These are phyloP conservation scores for Cryphonectria naterciae DNA, from an alignment of 2,329 filamentous ascomycete species.

Conservation along the genomic window DNA sequence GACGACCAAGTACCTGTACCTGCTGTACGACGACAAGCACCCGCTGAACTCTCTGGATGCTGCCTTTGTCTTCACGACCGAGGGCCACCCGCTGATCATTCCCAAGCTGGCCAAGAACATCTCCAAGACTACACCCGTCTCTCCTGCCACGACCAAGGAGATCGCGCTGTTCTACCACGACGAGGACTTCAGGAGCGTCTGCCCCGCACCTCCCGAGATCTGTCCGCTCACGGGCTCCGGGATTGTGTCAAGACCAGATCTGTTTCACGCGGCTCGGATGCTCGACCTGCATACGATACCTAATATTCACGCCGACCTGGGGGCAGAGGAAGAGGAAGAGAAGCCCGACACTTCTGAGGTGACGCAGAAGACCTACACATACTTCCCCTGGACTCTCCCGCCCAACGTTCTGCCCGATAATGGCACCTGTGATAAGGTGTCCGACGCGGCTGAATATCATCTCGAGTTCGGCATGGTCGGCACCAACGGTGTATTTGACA, in stretches of 20 bases:
- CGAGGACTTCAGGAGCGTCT: conserved; percentile 60
- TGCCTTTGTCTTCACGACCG: conserved; percentile 91
- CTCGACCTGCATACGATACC: conserved; percentile 80
- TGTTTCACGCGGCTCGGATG: conserved; percentile 88
- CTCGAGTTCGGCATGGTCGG: conserved; percentile 64
- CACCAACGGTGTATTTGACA: conserved; percentile 49
- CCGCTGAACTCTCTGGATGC: conserved; percentile 86
- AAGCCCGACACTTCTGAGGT: conserved; percentile 45
- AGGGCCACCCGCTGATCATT: conserved; percentile 90
- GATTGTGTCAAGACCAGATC: conserved; percentile 76
- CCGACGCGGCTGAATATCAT: conserved; percentile 69
- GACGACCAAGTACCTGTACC: conserved; percentile 92
- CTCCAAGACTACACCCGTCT: conserved; percentile 33
- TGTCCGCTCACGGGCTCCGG: conserved; percentile 75
- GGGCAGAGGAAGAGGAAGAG: conserved; percentile 46
- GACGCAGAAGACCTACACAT: conserved; percentile 72
- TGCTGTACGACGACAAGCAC: conserved; percentile 85
- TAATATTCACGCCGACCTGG: conserved; percentile 56
- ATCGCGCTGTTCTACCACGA: conserved; percentile 43
- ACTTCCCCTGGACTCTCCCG: conserved; percentile 93
- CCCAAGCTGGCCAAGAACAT: conserved; percentile 52
- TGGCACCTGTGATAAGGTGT: conserved; percentile 76
- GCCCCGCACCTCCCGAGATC: conserved; percentile 63
- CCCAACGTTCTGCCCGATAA: conserved; percentile 72
- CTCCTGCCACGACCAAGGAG: conserved; percentile 28